These are phyloP conservation scores for Pachysandra terminalis DNA, from an alignment of 164 flowering plant genomes.

Conservation along the genomic window DNA sequence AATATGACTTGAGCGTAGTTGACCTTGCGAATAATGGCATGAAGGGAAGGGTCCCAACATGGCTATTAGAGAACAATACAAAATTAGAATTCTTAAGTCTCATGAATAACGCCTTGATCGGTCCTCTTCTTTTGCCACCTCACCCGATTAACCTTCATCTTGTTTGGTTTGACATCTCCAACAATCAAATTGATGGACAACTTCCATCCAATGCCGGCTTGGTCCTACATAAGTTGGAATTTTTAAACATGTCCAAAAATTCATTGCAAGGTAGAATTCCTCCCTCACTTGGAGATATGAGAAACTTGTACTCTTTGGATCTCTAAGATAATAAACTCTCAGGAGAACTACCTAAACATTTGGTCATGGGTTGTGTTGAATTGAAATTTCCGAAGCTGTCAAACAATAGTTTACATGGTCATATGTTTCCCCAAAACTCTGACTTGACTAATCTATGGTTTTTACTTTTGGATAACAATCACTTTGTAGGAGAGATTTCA, in stretches of 20 bases:
- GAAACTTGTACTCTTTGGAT: not conserved
- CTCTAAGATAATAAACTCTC: not conserved
- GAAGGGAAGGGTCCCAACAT: slow-evolving; percentile 10
- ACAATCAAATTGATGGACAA: not conserved
- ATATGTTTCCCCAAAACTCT: not conserved
- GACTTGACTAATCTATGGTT: not conserved
- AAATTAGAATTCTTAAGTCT: not conserved
- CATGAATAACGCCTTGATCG: slow-evolving; percentile 2
- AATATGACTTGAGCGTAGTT: slow-evolving; percentile 6
- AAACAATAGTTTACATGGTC: not conserved
- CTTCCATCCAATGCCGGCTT: not conserved
- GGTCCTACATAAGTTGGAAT: not conserved
- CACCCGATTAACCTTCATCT: not conserved
- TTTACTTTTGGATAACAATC: slow-evolving; percentile 1
- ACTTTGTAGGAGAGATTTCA: slow-evolving; percentile 1
- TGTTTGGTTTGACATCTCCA: not conserved
- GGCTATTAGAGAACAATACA: slow-evolving; percentile 21
- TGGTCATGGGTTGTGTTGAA: not conserved
- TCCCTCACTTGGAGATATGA: slow-evolving; percentile 3
- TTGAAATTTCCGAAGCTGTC: not conserved
- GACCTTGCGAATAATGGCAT: slow-evolving; percentile 2
- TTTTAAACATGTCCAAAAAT: slow-evolving; percentile 2
- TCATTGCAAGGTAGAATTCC: not conserved
- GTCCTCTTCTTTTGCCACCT: not conserved
- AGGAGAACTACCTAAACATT: not conserved